Evolutionary conservation across 345 rosid species (phyloP), one percentile per base, ranked within the genome.

Genomic region (Dimocarpus longan): DNA sequence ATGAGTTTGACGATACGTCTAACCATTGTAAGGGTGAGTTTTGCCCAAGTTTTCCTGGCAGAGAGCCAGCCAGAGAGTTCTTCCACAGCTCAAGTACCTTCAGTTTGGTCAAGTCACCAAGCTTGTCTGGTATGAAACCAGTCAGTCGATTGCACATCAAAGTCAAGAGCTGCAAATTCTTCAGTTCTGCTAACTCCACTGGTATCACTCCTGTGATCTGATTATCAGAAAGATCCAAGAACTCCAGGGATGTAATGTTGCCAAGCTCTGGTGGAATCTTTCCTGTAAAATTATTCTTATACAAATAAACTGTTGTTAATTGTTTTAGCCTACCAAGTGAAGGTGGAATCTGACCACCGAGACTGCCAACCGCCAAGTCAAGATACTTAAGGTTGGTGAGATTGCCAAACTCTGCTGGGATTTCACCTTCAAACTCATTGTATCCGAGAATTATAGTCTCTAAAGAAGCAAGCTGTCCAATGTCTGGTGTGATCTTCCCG

Each of bases 31-130:
- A 85, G 1, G 93, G 91, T 0, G 95, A 90, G 73, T 59, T 86
- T 81, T 74, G 80, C 24, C 97, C 97, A 7, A 93, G 91, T 66
- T 88, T 77, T 74, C 10, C 4, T 3, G 97, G 95, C 87, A 93
- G 79, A 26, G 93, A 66, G 43, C 97, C 95, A 24, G 54, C 75
- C 52, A 93, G 77, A 50, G 90, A 89, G 76, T 93, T 93, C 82
- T 88, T 83, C 97, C 97, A 91, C 59, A 93, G 85, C 86, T 87
- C 95, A 73, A 93, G 90, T 66, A 89, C 95, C 87, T 86, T 82
- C 22, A 93, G 82, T 5, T 91, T 87, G 44, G 87, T 81, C 82
- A 91, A 72, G 54, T 89, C 91, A 66, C 88, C 91, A n/a, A 93
- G 82, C 74, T 82, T 82, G 63, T 67, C 67, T 0, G 95, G 95